phyloP scores from a whole-genome alignment of 1,284 basidiomycete genomes.

The Macrocystidia cucumis region DNA sequence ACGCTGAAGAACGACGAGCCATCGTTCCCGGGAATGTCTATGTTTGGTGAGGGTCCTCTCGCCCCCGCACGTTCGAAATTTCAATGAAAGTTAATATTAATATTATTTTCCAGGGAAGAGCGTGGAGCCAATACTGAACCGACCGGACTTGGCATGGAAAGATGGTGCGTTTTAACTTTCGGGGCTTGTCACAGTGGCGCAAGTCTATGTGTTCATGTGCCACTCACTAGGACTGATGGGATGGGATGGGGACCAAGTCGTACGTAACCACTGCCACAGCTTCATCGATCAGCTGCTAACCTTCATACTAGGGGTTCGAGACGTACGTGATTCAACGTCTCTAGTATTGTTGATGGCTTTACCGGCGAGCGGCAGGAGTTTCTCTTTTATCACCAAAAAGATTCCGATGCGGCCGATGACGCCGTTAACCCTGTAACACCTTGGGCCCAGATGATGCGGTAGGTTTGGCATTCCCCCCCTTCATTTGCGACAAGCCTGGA shows the following conservation, averaged over 20 bases:
- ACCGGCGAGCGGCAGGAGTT: slow-evolving; percentile 49
- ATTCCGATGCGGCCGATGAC: slow-evolving; percentile 58
- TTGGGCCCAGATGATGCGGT: slow-evolving; percentile 73
- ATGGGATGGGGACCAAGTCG: slow-evolving; percentile 77
- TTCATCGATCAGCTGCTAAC: slow-evolving; percentile 10
- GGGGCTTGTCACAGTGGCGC: slow-evolving; percentile 4
- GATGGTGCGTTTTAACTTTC: slow-evolving; percentile 44
- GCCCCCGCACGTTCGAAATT: background rate
- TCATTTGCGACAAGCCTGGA: background rate
- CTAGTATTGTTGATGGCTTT: slow-evolving; percentile 5
- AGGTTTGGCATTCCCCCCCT: slow-evolving; percentile 10
- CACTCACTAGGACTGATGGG: slow-evolving; percentile 57
- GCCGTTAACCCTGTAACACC: slow-evolving; percentile 56
- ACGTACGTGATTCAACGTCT: slow-evolving; percentile 36
- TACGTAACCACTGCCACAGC: slow-evolving; percentile 20
- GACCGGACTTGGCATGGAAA: slow-evolving; percentile 73
- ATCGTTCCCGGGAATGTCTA: slow-evolving; percentile 71
- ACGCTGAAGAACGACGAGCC: slow-evolving; percentile 63
- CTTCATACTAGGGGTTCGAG: slow-evolving; percentile 47
- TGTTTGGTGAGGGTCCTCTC: slow-evolving; percentile 50
- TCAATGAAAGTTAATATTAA: background rate
- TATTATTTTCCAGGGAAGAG: slow-evolving; percentile 46
- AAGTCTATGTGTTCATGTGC: slow-evolving; percentile 6
- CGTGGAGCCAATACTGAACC: slow-evolving; percentile 70
- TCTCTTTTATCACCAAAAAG: slow-evolving; percentile 76